phyloP scores from a whole-genome alignment of 1,139 yeast species.

The Pneumocystis wakefieldiae region DNA sequence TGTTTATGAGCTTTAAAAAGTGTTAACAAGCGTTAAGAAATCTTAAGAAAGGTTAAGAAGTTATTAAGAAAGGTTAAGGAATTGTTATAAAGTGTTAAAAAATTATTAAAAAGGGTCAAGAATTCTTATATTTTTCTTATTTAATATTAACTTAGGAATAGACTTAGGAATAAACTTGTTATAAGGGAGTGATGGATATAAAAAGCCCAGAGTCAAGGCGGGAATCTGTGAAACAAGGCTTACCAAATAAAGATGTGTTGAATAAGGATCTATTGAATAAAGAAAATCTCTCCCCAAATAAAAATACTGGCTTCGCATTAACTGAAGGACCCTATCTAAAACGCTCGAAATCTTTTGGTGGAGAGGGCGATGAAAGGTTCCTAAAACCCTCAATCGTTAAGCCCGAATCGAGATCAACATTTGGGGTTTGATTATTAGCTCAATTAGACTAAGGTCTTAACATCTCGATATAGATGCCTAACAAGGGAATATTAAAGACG shows the following conservation, averaged over 20 bases:
- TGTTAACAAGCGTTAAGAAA: too few relatives aligned
- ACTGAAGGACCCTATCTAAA: not conserved
- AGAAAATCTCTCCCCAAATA: not conserved
- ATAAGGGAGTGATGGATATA: not conserved
- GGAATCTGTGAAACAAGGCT: not conserved
- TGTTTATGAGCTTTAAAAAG: too few relatives aligned
- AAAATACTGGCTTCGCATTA: not conserved
- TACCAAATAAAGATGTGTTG: not conserved
- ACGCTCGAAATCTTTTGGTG: not conserved
- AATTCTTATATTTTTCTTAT: not conserved
- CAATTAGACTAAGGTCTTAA: not conserved
- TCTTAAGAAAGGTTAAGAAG: too few relatives aligned
- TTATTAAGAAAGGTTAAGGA: too few relatives aligned
- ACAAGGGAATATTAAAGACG: conserved; percentile 1
- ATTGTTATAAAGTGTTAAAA: too few relatives aligned
- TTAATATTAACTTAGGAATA: not conserved
- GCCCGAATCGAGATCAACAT: not conserved
- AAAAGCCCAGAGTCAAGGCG: not conserved
- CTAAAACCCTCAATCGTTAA: not conserved
- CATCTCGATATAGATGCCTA: not conserved
- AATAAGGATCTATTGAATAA: not conserved
- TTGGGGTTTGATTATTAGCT: not conserved
- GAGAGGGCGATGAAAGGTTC: not conserved
- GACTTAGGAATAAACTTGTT: not conserved
- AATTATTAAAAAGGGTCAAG: not conserved